phyloP scores from a whole-genome alignment of 2,329 filamentous ascomycete species.

The Epicoccum sorghinum region DNA sequence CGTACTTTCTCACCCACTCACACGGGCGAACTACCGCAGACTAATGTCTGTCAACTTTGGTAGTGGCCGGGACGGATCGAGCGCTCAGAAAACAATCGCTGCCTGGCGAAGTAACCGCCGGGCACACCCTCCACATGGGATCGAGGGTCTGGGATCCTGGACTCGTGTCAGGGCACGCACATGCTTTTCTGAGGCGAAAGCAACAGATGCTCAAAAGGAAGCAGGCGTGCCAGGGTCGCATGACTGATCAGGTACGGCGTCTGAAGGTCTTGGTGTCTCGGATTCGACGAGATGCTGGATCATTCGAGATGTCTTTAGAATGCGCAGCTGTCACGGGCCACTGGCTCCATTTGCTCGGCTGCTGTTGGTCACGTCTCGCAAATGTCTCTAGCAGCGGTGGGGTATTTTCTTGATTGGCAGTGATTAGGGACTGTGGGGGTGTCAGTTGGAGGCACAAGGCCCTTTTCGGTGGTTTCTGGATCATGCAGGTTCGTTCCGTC shows the following conservation, averaged over 20 bases:
- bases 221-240: conserved; percentile 16
- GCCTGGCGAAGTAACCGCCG: conserved; percentile 42
- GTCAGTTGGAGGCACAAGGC: conserved; percentile 18
- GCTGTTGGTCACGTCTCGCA: conserved; percentile 35
- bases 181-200: conserved; percentile 8
- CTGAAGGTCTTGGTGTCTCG: conserved; percentile 15
- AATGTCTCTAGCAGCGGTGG: conserved; percentile 22
- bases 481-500: conserved; percentile 27
- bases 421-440: conserved; percentile 9
- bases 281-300: conserved; percentile 20
- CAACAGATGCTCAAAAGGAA: conserved; percentile 12
- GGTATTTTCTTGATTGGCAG: conserved; percentile 31
- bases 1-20: conserved; percentile 37
- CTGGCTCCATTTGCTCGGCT: conserved; percentile 24
- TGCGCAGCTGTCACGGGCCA: conserved; percentile 11
- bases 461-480: conserved; percentile 27
- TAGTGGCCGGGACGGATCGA: conserved; percentile 42
- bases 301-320: conserved; percentile 15
- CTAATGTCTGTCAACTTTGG: conserved; percentile 27
- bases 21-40: conserved; percentile 10
- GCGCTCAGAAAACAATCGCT: conserved; percentile 23
- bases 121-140: conserved; percentile 17
- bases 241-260: conserved; percentile 15
- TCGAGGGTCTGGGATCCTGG: conserved; percentile 18
- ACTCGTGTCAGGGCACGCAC: conserved; percentile 12